Percentiles rank a stretch among this genome's conserved stretches.
Conservation (phyloP, 192 early-diverging fungal species). For the Rhizoclosmatium globosum region DNA sequence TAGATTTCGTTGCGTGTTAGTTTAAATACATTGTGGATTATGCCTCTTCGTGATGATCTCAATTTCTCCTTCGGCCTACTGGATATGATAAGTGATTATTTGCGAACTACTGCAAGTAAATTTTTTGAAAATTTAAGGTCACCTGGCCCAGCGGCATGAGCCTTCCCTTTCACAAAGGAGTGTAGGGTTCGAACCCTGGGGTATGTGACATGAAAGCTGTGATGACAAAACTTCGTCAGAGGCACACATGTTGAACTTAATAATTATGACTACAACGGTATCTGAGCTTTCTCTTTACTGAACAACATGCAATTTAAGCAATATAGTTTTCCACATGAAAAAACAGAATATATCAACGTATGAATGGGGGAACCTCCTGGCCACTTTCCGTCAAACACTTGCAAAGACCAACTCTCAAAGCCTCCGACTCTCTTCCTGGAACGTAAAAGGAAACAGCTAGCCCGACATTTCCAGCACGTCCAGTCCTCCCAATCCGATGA, state of each 20-base stretch:
- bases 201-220: not conserved
- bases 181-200: too few relatives aligned
- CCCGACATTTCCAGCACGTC: slow-evolving; percentile 47
- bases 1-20: not conserved
- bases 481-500: slow-evolving; percentile 79
- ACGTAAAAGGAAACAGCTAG: not conserved
- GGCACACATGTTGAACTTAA: not conserved
- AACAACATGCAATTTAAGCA: not conserved
- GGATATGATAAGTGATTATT: too few relatives aligned
- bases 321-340: too few relatives aligned
- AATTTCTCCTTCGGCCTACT: too few relatives aligned
- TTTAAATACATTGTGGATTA: not conserved
- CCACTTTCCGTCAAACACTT: slow-evolving; percentile 61
- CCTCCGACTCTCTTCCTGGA: not conserved
- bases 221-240: slow-evolving; percentile 6
- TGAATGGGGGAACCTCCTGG: slow-evolving; percentile 48
- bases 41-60: not conserved
- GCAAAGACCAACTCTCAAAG: slow-evolving; percentile 30
- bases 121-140: too few relatives aligned
- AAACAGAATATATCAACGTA: too few relatives aligned
- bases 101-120: too few relatives aligned
- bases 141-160: too few relatives aligned
- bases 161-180: too few relatives aligned
- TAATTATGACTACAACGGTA: slow-evolving; percentile 13
- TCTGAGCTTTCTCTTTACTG: slow-evolving; percentile 1